Conservation (phyloP, 2,329 filamentous ascomycete genomes). For the Allantophomopsis cytisporea region DNA sequence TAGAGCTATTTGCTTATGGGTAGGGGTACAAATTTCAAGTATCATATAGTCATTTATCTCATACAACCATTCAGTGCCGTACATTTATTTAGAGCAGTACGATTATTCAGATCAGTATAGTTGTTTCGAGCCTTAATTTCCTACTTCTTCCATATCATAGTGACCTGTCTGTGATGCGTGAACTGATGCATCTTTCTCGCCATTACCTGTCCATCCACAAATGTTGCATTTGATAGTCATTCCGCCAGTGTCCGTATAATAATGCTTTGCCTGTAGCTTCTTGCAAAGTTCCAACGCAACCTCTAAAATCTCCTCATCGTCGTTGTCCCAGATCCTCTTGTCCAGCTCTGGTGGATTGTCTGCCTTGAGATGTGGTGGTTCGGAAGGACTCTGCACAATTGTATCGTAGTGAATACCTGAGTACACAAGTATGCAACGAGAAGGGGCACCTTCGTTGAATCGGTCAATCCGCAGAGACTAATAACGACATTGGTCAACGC, state of each 20-base stretch:
- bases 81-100: no score
- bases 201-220: constrained; percentile 56
- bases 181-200: constrained; percentile 44
- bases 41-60: no score
- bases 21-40: no score
- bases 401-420: constrained; percentile 91
- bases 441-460: constrained; percentile 58
- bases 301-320: constrained; percentile 53
- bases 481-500: background rate
- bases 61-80: no score
- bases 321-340: constrained; percentile 40
- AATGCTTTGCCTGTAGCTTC: constrained; percentile 59
- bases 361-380: constrained; percentile 37
- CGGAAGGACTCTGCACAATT: constrained; percentile 59
- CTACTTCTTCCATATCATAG: constrained; percentile 34
- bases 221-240: constrained; percentile 68
- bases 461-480: constrained; percentile 52
- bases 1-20: no score
- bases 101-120: no score
- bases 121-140: no score
- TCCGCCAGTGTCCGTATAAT: constrained; percentile 77
- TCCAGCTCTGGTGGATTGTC: constrained; percentile 61
- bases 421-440: constrained; percentile 72
- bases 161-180: constrained; percentile 52
- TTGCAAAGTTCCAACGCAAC: constrained; percentile 51